phyloP scores from a whole-genome alignment of 2,329 filamentous ascomycete species.

The Trichophaea hybrida region DNA sequence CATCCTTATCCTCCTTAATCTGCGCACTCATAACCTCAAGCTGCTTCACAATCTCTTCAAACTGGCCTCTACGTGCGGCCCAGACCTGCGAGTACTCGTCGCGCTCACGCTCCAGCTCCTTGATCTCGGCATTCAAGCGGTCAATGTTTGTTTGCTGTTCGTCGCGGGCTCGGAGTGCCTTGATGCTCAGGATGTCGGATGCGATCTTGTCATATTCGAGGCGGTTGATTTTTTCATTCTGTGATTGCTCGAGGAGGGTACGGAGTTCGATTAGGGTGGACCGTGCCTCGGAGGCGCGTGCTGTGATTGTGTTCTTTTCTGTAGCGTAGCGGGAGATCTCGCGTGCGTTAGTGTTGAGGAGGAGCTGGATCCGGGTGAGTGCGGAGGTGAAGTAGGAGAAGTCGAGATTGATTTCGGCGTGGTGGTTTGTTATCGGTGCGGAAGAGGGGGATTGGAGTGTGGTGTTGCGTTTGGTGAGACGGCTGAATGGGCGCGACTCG shows the following conservation, averaged over 20 bases:
- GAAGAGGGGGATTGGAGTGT: slow-evolving; percentile 7
- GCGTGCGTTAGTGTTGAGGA: slow-evolving; percentile 23
- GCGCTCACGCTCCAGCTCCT: slow-evolving; percentile 24
- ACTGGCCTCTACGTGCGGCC: slow-evolving; percentile 23
- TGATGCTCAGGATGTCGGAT: slow-evolving; percentile 24
- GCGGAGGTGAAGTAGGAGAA: slow-evolving; percentile 25
- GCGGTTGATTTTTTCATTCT: slow-evolving; percentile 24
- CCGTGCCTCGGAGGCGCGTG: slow-evolving; percentile 19
- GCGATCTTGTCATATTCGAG: slow-evolving; percentile 27
- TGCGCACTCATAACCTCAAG: slow-evolving; percentile 27
- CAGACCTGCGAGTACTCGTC: slow-evolving; percentile 25
- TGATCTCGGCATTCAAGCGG: slow-evolving; percentile 25
- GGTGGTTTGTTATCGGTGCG: slow-evolving; percentile 12
- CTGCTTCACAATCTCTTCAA: slow-evolving; percentile 26
- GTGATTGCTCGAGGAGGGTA: slow-evolving; percentile 15
- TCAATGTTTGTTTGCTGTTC: slow-evolving; percentile 24
- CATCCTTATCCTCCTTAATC: slow-evolving; percentile 28
- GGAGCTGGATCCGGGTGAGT: slow-evolving; percentile 25
- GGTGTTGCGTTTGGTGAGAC: slow-evolving; percentile 24
- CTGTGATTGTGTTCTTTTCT: slow-evolving; percentile 24
- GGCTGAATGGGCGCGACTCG: slow-evolving; percentile 26
- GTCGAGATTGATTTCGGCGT: slow-evolving; percentile 25
- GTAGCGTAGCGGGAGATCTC: slow-evolving; percentile 26
- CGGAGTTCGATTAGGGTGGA: slow-evolving; percentile 23
- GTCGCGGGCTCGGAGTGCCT: slow-evolving; percentile 26